Evolutionary conservation across 179 eudicot species (phyloP).

Genomic region (Spinacia oleracea): DNA sequence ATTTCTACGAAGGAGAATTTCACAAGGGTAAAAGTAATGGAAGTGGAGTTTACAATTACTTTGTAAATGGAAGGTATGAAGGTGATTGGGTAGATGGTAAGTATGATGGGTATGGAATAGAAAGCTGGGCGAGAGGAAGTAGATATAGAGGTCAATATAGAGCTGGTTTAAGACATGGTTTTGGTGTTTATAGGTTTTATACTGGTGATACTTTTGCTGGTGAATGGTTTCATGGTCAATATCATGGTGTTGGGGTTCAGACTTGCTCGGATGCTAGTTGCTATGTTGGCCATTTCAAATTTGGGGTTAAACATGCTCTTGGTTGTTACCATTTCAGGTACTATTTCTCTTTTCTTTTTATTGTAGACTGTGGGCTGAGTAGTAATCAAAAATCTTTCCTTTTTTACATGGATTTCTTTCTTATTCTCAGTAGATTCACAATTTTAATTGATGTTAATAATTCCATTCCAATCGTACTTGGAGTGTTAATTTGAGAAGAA

Average conservation of each 20-base stretch:
- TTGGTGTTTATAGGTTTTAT: conserved; percentile 72
- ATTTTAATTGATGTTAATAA: too few species aligned
- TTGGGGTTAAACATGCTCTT: conserved; percentile 83
- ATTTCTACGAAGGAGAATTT: conserved; percentile 84
- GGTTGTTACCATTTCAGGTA: conserved; percentile 94
- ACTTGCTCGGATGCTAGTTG: conserved; percentile 79
- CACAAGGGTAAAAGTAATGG: conserved; percentile 74
- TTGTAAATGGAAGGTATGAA: conserved; percentile 74
- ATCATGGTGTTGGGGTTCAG: conserved; percentile 81
- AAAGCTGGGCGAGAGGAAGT: conserved; percentile 88
- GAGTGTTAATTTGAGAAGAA: too few species aligned
- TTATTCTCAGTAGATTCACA: too few species aligned
- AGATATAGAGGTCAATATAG: conserved; percentile 76
- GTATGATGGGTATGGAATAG: conserved; percentile 86
- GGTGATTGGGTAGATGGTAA: conserved; percentile 91
- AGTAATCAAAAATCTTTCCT: too few species aligned
- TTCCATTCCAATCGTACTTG: too few species aligned
- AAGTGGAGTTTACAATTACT: conserved; percentile 78
- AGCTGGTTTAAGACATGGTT: conserved; percentile 73
- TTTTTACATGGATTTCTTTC: too few species aligned
- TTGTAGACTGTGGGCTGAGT: background rate
- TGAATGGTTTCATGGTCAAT: conserved; percentile 85
- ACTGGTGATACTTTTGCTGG: conserved; percentile 80
- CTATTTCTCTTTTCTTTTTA: background rate
- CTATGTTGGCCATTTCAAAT: conserved; percentile 72